These are phyloP conservation scores for Priceomyces medius DNA, from an alignment of 805 yeast genomes.

Conservation along the genomic window DNA sequence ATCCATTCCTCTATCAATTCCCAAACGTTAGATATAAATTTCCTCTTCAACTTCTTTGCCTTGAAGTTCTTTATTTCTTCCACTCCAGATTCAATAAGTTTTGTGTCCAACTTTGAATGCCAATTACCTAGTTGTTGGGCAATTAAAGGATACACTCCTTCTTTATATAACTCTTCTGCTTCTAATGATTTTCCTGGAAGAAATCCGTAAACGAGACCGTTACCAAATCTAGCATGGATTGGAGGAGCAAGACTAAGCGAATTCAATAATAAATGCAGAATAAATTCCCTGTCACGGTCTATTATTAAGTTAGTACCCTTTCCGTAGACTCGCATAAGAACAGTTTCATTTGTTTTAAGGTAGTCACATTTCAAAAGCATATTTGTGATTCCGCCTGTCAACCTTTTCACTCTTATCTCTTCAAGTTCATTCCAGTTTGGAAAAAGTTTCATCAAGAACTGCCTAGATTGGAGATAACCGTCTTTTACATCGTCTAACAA, in stretches of 20 bases:
- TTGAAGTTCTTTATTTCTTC: constrained; percentile 33
- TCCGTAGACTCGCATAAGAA: constrained; percentile 70
- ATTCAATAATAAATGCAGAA: constrained; percentile 63
- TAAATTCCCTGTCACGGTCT: constrained; percentile 71
- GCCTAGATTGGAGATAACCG: constrained; percentile 36
- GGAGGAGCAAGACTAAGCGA: constrained; percentile 65
- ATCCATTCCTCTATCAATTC: constrained; percentile 63
- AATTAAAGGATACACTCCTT: constrained; percentile 51
- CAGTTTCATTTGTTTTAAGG: constrained; percentile 30
- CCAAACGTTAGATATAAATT: constrained; percentile 53
- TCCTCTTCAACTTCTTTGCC: constrained; percentile 20
- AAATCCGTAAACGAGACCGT: constrained; percentile 72
- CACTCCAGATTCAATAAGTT: constrained; percentile 48
- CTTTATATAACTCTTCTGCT: constrained; percentile 51
- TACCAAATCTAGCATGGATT: constrained; percentile 63
- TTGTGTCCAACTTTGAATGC: constrained; percentile 53
- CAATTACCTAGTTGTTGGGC: constrained; percentile 70
- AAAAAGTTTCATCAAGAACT: constrained; percentile 43
- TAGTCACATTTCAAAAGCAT: constrained; percentile 52
- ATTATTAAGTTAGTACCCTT: constrained; percentile 69
- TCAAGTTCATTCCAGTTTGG: constrained; percentile 34
- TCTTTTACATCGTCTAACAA: constrained; percentile 35
- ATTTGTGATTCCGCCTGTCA: constrained; percentile 66
- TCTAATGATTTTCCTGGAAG: constrained; percentile 62
- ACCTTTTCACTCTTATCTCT: constrained; percentile 37